A percentile compares a stretch with the other conserved stretches of the same genome.
These are phyloP conservation scores for Alisma plantagoaquatica DNA, from an alignment of 106 monocot species.

Conservation along the genomic window DNA sequence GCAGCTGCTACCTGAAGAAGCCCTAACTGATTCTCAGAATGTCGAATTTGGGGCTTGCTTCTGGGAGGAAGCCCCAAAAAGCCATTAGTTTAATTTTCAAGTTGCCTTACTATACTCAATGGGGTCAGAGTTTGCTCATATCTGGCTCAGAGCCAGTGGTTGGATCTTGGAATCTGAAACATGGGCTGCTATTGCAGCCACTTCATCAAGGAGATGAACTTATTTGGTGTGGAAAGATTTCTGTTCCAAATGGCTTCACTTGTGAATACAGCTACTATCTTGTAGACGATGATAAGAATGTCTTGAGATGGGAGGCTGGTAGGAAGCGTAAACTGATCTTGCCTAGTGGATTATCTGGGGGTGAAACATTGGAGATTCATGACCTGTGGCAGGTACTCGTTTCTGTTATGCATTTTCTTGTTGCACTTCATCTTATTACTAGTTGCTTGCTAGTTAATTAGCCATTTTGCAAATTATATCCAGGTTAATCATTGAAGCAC, in stretches of 20 bases:
- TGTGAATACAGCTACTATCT: constrained; percentile 76
- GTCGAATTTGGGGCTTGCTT: too few relatives aligned
- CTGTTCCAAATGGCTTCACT: constrained; percentile 42
- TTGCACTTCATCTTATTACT: not conserved
- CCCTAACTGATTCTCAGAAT: constrained; percentile 29
- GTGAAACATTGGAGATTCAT: constrained; percentile 50
- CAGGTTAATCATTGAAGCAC: not conserved
- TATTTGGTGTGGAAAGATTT: constrained; percentile 59
- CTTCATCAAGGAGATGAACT: constrained; percentile 65
- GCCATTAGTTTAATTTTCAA: constrained; percentile 56
- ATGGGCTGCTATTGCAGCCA: constrained; percentile 49
- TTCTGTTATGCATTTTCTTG: too few relatives aligned
- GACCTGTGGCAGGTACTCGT: constrained; percentile 81
- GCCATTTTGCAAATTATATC: not conserved
- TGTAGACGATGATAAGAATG: constrained; percentile 64
- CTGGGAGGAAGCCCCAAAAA: constrained; percentile 29
- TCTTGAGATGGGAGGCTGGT: constrained; percentile 75
- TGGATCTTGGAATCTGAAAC: constrained; percentile 73
- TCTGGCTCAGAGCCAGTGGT: constrained; percentile 59
- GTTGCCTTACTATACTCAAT: constrained; percentile 74
- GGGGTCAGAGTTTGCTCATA: constrained; percentile 79
- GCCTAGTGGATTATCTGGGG: constrained; percentile 53
- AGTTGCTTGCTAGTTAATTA: not conserved
- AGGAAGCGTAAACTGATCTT: constrained; percentile 43
- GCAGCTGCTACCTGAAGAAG: constrained; percentile 24